Base-by-base conservation (phyloP, 1,139 yeast genomes). In the Pichia sp. region DNA sequence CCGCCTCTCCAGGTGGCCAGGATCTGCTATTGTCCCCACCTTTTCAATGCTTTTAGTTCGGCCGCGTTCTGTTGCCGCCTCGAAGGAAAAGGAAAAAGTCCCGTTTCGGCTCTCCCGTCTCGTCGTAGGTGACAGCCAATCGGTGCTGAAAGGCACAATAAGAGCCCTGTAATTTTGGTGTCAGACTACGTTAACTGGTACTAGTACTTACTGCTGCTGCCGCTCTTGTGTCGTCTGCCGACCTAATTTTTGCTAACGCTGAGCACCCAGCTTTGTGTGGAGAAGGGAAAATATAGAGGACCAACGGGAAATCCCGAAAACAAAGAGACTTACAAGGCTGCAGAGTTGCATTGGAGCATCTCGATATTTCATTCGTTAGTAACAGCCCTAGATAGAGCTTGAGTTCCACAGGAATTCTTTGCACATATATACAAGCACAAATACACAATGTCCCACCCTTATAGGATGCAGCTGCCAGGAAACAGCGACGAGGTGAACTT, bases 391-490 rank as follows among this genome's bases (percentile, higher is more conserved):
- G 15, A 7, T 13, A 36, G 40, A 36, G 15, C 13, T 15, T 11
- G 15, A 36, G 40, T 5, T 15, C 40, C 40, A 36, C n/a, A 15
- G 15, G 6, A 15, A 36, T 5, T 4, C 40, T 6, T 13, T 15
- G n/a, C 30, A 42, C 8, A 40, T 40, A 19, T 19, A 19, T 19
- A 19, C 23, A 19, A 19, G 23, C 23, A 19, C 3, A 34, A n/a
- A 32, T 16, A 5, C 19, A 46, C 13, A 3, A 56, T 56, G 59
- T 47, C 59, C 13, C 59, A 56, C 38, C 59, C 59, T 1, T 56
- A 56, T 46, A 54, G 59, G 48, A 41, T 45, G 42, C 59, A 56
- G 5, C 42, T 56, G 26, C 30, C 51, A 19, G n/a, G 13, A 8
- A 8, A 16, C n/a, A 8, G 32, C 23, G 29, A 26, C 19, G 38